Conservation (phyloP, 1,284 basidiomycete genomes). For the Fomitopsis pinicola region DNA sequence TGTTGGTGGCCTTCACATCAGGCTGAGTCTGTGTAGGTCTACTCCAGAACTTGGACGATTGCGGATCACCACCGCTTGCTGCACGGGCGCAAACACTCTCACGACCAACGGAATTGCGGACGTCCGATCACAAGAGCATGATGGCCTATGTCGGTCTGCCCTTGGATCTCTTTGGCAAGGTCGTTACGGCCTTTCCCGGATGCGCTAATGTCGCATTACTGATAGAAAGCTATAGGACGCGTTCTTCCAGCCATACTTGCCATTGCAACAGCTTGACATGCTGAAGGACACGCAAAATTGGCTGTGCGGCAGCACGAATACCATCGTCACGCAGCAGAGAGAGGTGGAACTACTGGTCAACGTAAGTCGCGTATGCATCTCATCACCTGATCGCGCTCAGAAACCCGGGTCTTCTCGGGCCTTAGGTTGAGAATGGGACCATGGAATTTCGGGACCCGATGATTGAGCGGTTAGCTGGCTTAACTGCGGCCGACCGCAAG, state of each 20-base stretch:
- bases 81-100: conserved; percentile 60
- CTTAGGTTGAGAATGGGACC: conserved; percentile 76
- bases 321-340: conserved; percentile 91
- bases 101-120: conserved; percentile 79
- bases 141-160: conserved; percentile 90
- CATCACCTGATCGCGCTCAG: not conserved
- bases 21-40: conserved; percentile 45
- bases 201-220: not conserved
- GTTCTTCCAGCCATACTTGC: conserved; percentile 98
- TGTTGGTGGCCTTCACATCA: not conserved
- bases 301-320: conserved; percentile 93
- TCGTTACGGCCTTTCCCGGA: conserved; percentile 18
- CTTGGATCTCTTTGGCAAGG: conserved; percentile 82
- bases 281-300: conserved; percentile 77
- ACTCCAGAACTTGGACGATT: conserved; percentile 86
- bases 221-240: conserved; percentile 51
- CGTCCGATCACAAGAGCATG: conserved; percentile 90
- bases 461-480: conserved; percentile 70
- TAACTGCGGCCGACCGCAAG: conserved; percentile 92
- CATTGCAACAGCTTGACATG: conserved; percentile 93
- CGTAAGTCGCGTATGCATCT: conserved; percentile 39
- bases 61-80: conserved; percentile 85
- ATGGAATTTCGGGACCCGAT: conserved; percentile 84
- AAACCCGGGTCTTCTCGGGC: not conserved
- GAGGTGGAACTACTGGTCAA: conserved; percentile 93